Evolutionary conservation across 495 filamentous ascomycete species (phyloP), one percentile per base, ranked within the genome.

Genomic region (Podospora didyma): DNA sequence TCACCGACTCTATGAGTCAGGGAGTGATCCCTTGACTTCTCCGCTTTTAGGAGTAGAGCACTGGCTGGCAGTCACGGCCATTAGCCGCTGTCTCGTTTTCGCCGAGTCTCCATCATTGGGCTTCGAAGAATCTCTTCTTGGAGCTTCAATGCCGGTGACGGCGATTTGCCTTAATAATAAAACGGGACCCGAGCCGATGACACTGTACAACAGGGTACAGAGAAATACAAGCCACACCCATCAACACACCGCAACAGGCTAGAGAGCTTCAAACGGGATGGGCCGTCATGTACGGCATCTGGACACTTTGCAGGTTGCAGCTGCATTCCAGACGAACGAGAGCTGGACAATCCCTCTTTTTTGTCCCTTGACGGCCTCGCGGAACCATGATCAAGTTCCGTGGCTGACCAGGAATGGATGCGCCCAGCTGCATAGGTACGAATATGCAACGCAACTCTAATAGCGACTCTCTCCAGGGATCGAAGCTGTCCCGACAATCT

Each of bases 251-350:
- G 45, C 20, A 47, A 47, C 19, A n/a, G 45, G 20, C 45, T 55
- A 46, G 57, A 47, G 48, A 19, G 45, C 20, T 41, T 46, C 50
- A 16, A 37, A 46, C 59, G 59, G 59, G 59, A 62, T 46, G 59
- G 59, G 54, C 59, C 59, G 59, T 42, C 35, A 46, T 35, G 59
- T 54, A 46, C 59, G 54, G 51, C 59, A 62, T 58, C 44, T 57
- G 14, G 24, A 21, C 5, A 16, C 34, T 51, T 56, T 62, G 54
- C 59, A 62, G 49, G 49, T 48, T 51, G 55, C 59, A 50, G 41
- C 46, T 62, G 59, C 46, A 58, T 47, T 57, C 48, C 12, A 31
- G 26, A 31, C 26, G 26, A 9, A 31, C 26, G 41, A 58, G 24
- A 42, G n/a, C n/a, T 14, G 9, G 12, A 17, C 39, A 5, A 42